These are phyloP conservation scores for Paecilomyces formosus DNA, from an alignment of 2,329 filamentous ascomycete genomes.

Conservation along the genomic window DNA sequence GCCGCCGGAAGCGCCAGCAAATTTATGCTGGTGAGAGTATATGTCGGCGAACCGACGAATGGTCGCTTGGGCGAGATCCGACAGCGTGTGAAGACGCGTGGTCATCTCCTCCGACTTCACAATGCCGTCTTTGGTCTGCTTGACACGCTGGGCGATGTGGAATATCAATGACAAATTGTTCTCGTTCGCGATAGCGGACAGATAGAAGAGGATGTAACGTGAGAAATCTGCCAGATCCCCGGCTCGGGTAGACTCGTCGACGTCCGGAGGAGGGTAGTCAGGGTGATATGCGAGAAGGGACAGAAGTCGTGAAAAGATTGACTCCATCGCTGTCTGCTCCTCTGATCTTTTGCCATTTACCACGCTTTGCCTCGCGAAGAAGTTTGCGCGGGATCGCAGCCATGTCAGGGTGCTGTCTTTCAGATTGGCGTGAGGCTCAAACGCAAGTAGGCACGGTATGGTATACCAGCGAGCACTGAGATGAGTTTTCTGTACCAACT, in stretches of 20 bases:
- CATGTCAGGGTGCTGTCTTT: conserved; percentile 74
- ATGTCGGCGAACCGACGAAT: conserved; percentile 81
- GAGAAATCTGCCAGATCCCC: conserved; percentile 69
- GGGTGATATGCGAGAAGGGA: conserved; percentile 90
- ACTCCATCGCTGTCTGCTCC: conserved; percentile 65
- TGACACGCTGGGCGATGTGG: conserved; percentile 86
- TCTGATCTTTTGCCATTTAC: conserved; percentile 29
- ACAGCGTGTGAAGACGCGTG: conserved; percentile 67
- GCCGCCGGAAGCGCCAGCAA: conserved; percentile 28
- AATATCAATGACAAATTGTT: conserved; percentile 83
- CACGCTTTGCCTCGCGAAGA: conserved; percentile 47
- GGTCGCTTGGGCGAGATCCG: conserved; percentile 75
- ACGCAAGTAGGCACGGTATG: conserved; percentile 82
- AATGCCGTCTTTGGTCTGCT: conserved; percentile 79
- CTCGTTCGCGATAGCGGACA: conserved; percentile 73
- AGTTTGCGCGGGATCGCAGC: conserved; percentile 72
- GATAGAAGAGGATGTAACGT: conserved; percentile 83
- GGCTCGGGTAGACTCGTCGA: conserved; percentile 38
- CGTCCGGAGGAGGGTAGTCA: conserved; percentile 55
- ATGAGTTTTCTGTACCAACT: conserved; percentile 47
- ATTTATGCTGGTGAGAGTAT: conserved; percentile 60
- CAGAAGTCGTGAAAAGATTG: conserved; percentile 71
- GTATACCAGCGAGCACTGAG: conserved; percentile 82
- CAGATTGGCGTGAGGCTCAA: conserved; percentile 71
- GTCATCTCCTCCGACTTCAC: conserved; percentile 42